phyloP scores from a whole-genome alignment of 192 early-diverging fungal genomes.

The Globomyces pollinis-pini region DNA sequence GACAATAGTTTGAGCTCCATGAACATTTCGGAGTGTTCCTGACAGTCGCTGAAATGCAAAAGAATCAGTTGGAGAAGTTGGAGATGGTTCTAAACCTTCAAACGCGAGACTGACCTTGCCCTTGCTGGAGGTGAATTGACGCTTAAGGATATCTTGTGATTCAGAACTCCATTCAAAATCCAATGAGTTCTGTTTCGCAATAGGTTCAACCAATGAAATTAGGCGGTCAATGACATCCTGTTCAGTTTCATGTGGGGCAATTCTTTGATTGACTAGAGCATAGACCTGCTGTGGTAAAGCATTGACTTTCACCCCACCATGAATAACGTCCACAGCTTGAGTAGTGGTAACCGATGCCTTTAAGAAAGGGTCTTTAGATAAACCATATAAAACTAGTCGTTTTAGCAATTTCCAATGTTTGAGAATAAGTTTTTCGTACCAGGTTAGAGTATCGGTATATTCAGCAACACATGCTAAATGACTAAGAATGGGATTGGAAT shows the following conservation, averaged over 20 bases:
- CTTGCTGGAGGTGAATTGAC: background rate
- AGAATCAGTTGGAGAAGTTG: background rate
- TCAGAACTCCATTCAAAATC: conserved; percentile 3
- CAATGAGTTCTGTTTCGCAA: background rate
- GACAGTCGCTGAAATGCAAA: background rate
- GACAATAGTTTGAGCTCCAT: background rate
- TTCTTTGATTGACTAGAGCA: conserved; percentile 7
- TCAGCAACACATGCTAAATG: conserved; percentile 14
- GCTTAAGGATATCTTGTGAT: background rate
- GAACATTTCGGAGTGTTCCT: background rate
- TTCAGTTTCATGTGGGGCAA: conserved; percentile 3
- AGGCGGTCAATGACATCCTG: background rate
- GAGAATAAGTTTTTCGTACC: background rate
- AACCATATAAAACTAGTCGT: background rate
- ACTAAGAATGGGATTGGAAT: conserved; percentile 20
- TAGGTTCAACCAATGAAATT: background rate
- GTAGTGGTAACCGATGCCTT: conserved; percentile 21
- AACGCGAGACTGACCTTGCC: background rate
- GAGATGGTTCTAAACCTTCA: background rate
- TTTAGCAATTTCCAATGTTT: background rate
- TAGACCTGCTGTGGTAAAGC: background rate
- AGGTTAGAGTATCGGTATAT: conserved; percentile 1
- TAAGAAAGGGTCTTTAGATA: background rate
- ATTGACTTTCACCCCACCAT: conserved; percentile 33
- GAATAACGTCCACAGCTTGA: conserved; percentile 37